A percentile compares a stretch with the other conserved stretches of the same genome.
Evolutionary conservation across 495 filamentous ascomycete genomes (phyloP).

Genomic region (Patellaria atrata): DNA sequence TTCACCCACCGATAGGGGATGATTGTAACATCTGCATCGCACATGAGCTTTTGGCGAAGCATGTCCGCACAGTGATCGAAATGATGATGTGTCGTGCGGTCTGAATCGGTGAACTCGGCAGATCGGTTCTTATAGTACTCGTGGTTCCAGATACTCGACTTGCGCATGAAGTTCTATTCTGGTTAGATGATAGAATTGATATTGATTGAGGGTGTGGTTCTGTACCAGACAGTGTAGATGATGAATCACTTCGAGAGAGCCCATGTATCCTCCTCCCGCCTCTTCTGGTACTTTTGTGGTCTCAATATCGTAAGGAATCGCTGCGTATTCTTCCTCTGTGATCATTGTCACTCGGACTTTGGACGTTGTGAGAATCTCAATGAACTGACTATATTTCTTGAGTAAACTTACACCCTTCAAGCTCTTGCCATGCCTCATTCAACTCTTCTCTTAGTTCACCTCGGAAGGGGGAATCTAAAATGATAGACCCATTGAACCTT

Average conservation of each 20-base stretch:
- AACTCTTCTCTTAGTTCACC: constrained; percentile 5
- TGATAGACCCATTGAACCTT: too few relatives aligned
- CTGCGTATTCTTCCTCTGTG: not conserved
- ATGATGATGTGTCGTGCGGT: too few relatives aligned
- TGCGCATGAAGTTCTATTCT: not conserved
- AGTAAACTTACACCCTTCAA: not conserved
- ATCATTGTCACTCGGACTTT: constrained; percentile 5
- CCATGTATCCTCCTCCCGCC: constrained; percentile 15
- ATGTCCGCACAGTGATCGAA: constrained; percentile 23
- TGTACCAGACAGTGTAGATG: constrained; percentile 19
- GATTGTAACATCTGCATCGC: constrained; percentile 20
- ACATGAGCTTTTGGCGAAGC: constrained; percentile 24
- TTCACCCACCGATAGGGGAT: constrained; percentile 21
- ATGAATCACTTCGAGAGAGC: constrained; percentile 16
- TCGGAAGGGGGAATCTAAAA: constrained; percentile 9
- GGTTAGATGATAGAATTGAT: not conserved
- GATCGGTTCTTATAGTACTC: constrained; percentile 1
- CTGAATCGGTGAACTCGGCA: too few relatives aligned
- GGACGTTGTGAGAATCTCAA: not conserved
- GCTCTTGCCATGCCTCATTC: constrained; percentile 5
- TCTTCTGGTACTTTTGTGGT: constrained; percentile 6
- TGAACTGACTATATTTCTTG: not conserved
- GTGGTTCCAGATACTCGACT: not conserved
- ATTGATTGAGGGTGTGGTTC: not conserved
- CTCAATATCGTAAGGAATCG: constrained; percentile 9